Conservation (phyloP, 495 filamentous ascomycete species). For the Bathelium albidoporum region DNA sequence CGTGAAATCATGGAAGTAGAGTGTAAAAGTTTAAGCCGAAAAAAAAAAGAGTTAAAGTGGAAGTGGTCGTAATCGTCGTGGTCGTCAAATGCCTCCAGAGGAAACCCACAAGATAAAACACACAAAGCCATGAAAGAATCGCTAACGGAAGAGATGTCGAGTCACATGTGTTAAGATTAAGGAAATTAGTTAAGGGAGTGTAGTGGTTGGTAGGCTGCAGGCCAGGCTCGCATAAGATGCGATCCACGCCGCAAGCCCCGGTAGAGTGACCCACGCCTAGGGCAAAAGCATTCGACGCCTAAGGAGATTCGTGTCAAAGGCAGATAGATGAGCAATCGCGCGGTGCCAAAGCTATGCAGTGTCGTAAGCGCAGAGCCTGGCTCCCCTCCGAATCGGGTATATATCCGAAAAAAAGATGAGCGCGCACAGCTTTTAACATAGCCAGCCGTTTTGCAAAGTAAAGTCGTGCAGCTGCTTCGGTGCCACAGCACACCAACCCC, state of each 20-base stretch:
- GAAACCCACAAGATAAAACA: not conserved
- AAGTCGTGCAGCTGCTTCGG: not conserved
- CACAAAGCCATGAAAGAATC: not conserved
- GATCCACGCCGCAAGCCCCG: not conserved
- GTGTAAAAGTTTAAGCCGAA: not conserved
- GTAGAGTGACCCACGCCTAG: not conserved
- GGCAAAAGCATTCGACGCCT: not conserved
- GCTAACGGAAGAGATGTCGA: not conserved
- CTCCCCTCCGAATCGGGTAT: not conserved
- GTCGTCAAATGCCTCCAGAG: not conserved
- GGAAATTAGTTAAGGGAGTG: constrained; percentile 2
- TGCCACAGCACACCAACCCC: not conserved
- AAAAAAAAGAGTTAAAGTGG: not conserved
- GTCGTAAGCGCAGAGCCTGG: not conserved
- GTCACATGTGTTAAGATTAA: not conserved
- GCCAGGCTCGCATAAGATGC: not conserved
- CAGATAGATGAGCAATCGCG: not conserved
- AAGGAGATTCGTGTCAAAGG: constrained; percentile 1
- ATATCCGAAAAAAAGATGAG: not conserved
- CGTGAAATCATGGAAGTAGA: constrained; percentile 1
- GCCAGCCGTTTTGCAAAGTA: not conserved
- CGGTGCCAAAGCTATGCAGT: not conserved
- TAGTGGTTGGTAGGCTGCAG: not conserved
- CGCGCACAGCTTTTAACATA: not conserved
- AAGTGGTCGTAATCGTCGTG: not conserved